phyloP scores from a whole-genome alignment of 2,329 filamentous ascomycete genomes.

The Fusarium sp. region DNA sequence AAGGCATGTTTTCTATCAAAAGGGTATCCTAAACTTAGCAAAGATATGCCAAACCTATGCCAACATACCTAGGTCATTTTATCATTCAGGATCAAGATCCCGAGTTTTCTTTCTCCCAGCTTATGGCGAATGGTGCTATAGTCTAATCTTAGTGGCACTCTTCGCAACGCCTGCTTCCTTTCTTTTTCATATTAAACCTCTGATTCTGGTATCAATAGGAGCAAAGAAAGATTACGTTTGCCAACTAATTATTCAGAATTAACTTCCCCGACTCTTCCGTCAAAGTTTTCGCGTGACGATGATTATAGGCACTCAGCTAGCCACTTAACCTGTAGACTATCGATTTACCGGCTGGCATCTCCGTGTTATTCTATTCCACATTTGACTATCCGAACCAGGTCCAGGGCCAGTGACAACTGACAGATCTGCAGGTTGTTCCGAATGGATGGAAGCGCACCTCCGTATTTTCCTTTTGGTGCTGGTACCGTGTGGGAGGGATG shows the following conservation, averaged over 20 bases:
- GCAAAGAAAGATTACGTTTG: accelerated
- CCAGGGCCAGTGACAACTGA: neutral
- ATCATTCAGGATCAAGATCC: neutral
- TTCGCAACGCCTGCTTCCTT: neutral
- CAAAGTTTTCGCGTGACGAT: neutral
- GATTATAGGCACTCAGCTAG: neutral
- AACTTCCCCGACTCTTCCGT: neutral
- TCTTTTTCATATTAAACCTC: accelerated
- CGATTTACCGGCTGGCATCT: neutral
- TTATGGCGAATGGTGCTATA: accelerated
- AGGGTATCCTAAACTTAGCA: neutral
- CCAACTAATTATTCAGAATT: neutral
- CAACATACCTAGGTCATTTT: neutral
- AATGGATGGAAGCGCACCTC: neutral
- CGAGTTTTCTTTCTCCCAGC: neutral
- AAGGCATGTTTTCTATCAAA: no score
- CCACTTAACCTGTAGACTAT: neutral
- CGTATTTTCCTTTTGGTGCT: neutral
- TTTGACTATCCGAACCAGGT: neutral
- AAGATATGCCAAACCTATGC: neutral
- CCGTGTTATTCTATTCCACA: neutral
- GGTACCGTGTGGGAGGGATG: neutral
- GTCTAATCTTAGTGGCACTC: accelerated
- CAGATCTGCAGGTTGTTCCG: neutral
- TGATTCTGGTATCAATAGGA: accelerated